phyloP scores from a whole-genome alignment of 495 filamentous ascomycete genomes.

The Penicillium goetzii region DNA sequence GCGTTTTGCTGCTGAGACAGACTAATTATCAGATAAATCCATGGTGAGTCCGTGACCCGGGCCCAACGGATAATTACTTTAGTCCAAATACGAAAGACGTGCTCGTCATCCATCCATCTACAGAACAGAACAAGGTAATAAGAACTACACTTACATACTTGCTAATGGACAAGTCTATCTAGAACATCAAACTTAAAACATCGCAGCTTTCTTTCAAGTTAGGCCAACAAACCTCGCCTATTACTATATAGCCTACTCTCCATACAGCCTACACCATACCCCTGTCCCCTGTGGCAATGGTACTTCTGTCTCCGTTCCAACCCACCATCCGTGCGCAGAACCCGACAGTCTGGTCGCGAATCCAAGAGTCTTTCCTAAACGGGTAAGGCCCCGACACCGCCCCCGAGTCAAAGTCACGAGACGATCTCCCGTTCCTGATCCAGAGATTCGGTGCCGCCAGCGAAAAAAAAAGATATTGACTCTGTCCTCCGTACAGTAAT shows the following conservation, averaged over 20 bases:
- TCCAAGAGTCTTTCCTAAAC: conserved; percentile 11
- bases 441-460: not conserved
- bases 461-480: not conserved
- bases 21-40: not conserved
- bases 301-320: not conserved
- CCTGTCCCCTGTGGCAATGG: not conserved
- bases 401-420: conserved; percentile 24
- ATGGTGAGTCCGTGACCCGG: not conserved
- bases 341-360: conserved; percentile 8
- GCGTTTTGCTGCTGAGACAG: not conserved
- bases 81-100: not conserved
- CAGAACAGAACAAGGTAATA: too few species aligned
- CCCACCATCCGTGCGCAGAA: conserved; percentile 8
- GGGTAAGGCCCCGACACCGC: conserved; percentile 3
- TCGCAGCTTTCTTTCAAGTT: not conserved
- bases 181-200: not conserved
- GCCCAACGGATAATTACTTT: not conserved
- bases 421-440: conserved; percentile 29
- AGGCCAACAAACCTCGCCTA: not conserved
- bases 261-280: too few species aligned
- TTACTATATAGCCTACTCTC: not conserved
- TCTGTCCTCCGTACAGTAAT: not conserved
- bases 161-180: too few species aligned
- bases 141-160: too few species aligned
- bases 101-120: not conserved